Conservation (phyloP, 495 filamentous ascomycete species). For the Aspergillus sparsus region DNA sequence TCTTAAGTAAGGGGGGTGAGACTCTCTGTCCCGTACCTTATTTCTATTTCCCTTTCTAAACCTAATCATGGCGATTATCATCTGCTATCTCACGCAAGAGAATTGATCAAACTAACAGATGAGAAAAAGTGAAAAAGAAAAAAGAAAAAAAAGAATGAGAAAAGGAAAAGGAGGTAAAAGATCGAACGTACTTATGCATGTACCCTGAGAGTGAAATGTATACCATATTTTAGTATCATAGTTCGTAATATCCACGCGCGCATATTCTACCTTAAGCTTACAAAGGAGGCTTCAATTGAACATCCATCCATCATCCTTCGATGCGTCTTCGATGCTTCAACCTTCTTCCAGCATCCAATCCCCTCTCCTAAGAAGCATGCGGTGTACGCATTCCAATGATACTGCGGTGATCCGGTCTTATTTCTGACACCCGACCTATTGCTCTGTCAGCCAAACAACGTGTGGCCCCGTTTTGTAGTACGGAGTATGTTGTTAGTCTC, state of each 20-base stretch:
- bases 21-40: conserved; percentile 18
- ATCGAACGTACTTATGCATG: background rate
- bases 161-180: too few species aligned
- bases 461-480: conserved; percentile 25
- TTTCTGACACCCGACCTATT: conserved; percentile 12
- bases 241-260: background rate
- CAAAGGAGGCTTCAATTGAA: conserved; percentile 26
- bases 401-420: conserved; percentile 14
- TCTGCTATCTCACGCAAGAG: background rate
- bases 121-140: too few species aligned
- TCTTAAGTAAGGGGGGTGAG: background rate
- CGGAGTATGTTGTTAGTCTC: conserved; percentile 4
- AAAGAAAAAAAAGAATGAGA: too few species aligned
- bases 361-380: conserved; percentile 8
- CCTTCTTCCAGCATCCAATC: conserved; percentile 20
- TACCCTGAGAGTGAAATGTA: background rate
- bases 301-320: conserved; percentile 32
- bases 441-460: conserved; percentile 19
- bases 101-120: background rate
- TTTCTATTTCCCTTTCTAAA: conserved; percentile 11
- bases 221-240: background rate
- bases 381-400: conserved; percentile 27
- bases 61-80: background rate
- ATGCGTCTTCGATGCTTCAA: conserved; percentile 43
- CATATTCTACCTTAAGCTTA: conserved; percentile 17